Base-by-base conservation (phyloP, 1,139 yeast genomes). In the Taiozyma onychis region DNA sequence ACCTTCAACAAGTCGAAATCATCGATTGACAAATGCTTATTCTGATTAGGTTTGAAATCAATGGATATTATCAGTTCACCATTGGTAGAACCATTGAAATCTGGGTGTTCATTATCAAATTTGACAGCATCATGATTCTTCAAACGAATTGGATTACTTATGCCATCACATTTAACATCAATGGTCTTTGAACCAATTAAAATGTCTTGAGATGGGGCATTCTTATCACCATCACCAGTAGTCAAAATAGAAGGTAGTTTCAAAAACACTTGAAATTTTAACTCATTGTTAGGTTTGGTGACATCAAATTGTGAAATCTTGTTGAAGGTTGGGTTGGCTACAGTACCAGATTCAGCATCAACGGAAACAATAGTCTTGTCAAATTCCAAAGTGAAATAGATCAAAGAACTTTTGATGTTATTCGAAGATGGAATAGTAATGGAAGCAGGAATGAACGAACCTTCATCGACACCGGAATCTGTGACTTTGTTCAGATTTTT, bases 1-100 rank as follows among this genome's bases (percentile, higher is more conserved):
- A 93, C 99, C 68, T 93, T 93, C 60, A 93, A 76, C 51, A 95
- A 73, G 61, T 91, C 97, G 68, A 93, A 93, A 64, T 93, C 97
- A 50, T 90, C 96, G 58, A 93, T 90, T 2, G 89, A 76, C 48
- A 93, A 75, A 48, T 87, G 87, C 61, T 82, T 81, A 59, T 81
- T 80, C 52, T 80, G 77, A 48, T 81, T 76, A 11, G 95, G 90
- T 65, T 85, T 86, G 70, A 84, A 89, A 64, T 88, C 95, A 43
- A 90, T 77, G 26, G 89, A 80, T 42, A 90, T 69, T 66, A 83
- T 81, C 52, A 88, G 64, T 41, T 62, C 66, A 26, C 75, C 74
- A 42, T 63, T 63, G 8, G 37, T 39, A 1, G 45, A 1, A 2
- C 43, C 14, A 1, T 14, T 8, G 41, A 44, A 57, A n/a, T 48